These are phyloP conservation scores for Nicotiana attenuata DNA, from an alignment of 257 asterid species.

Conservation along the genomic window DNA sequence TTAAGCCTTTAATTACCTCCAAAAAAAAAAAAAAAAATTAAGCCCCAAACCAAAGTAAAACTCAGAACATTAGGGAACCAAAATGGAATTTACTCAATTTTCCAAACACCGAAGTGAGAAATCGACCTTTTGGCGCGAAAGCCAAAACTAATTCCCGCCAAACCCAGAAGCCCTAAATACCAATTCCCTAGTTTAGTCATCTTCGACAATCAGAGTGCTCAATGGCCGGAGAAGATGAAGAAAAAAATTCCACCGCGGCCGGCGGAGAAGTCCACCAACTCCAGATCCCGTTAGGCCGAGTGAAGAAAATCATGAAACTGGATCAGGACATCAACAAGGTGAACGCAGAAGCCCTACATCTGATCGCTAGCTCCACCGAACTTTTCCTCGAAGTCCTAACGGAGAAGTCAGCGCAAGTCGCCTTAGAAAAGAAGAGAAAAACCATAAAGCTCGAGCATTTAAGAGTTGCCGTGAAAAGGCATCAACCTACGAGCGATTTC, in stretches of 20 bases:
- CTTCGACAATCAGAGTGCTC: neutral
- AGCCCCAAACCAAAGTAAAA: too few species aligned
- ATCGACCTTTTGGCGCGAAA: neutral
- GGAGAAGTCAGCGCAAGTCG: conserved; percentile 65
- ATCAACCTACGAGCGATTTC: conserved; percentile 76
- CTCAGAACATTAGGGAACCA: too few species aligned
- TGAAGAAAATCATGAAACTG: conserved; percentile 70
- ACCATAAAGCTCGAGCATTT: conserved; percentile 54
- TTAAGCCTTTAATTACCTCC: too few species aligned
- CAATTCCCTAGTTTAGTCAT: neutral
- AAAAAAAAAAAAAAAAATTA: too few species aligned
- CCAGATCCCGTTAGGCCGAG: conserved; percentile 60
- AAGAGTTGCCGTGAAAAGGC: conserved; percentile 63
- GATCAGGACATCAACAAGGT: conserved; percentile 72
- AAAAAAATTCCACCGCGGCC: conserved; percentile 22
- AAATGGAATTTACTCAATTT: neutral
- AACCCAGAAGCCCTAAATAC: neutral
- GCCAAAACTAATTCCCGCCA: neutral
- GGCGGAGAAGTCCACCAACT: conserved; percentile 32
- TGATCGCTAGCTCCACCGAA: conserved; percentile 68
- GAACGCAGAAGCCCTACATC: conserved; percentile 70
- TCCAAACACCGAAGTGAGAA: neutral
- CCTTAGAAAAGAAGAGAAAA: conserved; percentile 67
- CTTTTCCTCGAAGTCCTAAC: conserved; percentile 74
- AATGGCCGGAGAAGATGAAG: conserved; percentile 41